Conservation (phyloP, 495 filamentous ascomycete genomes). For the Glutinoglossum americanum region DNA sequence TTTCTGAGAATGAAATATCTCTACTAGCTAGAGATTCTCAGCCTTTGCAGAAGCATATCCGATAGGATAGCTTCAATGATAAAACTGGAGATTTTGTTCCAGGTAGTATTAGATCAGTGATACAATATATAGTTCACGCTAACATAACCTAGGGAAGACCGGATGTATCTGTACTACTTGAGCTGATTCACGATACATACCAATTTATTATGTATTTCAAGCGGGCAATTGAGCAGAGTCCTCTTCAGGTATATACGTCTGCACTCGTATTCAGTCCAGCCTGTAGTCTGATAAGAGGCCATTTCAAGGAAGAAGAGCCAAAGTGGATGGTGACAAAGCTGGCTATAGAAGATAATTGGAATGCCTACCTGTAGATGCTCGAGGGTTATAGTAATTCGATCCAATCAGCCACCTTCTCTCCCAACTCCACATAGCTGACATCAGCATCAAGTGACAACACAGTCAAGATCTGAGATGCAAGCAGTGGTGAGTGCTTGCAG, state of each 20-base stretch:
- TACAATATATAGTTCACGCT: neutral
- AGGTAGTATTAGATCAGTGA: neutral
- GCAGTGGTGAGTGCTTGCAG: too few species aligned
- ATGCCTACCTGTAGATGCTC: neutral
- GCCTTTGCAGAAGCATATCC: neutral
- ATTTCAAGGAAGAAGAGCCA: neutral
- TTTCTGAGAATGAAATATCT: neutral
- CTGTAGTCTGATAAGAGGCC: neutral
- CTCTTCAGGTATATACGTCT: neutral
- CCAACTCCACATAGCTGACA: too few species aligned
- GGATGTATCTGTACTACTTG: neutral
- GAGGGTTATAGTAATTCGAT: too few species aligned
- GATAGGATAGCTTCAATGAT: neutral
- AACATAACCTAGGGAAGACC: neutral
- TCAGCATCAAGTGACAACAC: too few species aligned
- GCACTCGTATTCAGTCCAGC: neutral
- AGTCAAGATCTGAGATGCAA: too few species aligned
- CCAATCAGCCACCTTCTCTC: too few species aligned
- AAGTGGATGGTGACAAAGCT: neutral
- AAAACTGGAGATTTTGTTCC: neutral
- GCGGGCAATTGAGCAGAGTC: neutral
- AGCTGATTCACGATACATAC: neutral
- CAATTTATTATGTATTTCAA: neutral
- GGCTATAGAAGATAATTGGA: neutral
- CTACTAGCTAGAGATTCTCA: neutral